Base-by-base conservation (phyloP, 352 stramenopile genomes). In the Thalassiosira mediterranea region DNA sequence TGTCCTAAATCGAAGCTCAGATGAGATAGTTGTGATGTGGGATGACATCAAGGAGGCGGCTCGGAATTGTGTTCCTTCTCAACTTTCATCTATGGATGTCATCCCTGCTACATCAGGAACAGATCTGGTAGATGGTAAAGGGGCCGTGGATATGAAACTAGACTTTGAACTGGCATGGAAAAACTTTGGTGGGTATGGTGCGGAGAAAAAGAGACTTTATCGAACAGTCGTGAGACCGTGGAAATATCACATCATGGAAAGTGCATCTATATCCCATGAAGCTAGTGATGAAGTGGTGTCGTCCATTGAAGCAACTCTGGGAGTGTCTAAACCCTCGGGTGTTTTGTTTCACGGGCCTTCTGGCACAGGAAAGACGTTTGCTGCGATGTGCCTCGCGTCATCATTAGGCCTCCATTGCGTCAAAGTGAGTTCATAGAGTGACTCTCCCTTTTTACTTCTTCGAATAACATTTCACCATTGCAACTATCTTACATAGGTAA, bases 71-170 rank as follows among this genome's bases (percentile, higher is more conserved):
- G 54, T 88, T 60, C 87, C 87, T 4, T 91, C 84, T 2, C 79
- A 92, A 72, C 72, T 92, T 7, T 72, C 76, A 21, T 72, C 75
- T 19, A 63, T 92, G 46, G 87, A 92, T 82, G 82, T 92, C 4
- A 79, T 71, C 13, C 51, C 60, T 34, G 34, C 58, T 46, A 40
- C 63, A 46, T 61, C 73, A 25, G 44, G 34, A 56, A 49, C 66
- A n/a, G 52, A 17, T 37, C 10, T 46, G n/a, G 51, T 11, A 15
- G 21, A 42, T 49, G n/a, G 61, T 25, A 29, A 58, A 13, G 3
- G 38, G 23, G 4, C 34, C 26, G 26, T 73, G 26, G 66, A 78
- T 54, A 11, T 29, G 26, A 78, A 38, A 37, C 10, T 47, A 77
- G 42, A 62, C 19, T 78, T 78, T 52, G 53, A 82, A 52, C 51